These are phyloP conservation scores for Russula sp. DNA, from an alignment of 768 basidiomycete species.

Conservation along the genomic window DNA sequence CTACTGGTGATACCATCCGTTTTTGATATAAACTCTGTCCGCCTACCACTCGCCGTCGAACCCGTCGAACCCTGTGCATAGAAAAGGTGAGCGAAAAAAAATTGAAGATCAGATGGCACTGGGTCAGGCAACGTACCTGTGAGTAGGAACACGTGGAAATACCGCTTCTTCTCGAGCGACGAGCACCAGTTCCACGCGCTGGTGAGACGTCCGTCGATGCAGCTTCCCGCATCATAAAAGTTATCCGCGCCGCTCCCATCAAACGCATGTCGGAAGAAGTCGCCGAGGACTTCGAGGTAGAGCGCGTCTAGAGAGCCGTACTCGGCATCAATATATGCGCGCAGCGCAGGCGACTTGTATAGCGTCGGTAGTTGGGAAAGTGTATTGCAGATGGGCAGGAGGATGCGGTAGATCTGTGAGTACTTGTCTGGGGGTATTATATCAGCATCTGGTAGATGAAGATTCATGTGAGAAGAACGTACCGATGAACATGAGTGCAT, in stretches of 20 bases:
- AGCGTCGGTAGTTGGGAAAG: slow-evolving; percentile 69
- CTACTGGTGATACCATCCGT: slow-evolving; percentile 4
- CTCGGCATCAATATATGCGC: slow-evolving; percentile 76
- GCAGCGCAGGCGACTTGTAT: slow-evolving; percentile 63
- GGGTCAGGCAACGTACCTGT: slow-evolving; percentile 49
- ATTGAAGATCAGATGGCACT: not conserved
- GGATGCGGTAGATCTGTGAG: slow-evolving; percentile 87
- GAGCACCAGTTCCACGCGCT: slow-evolving; percentile 95
- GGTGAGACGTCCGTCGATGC: slow-evolving; percentile 80
- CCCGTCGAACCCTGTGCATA: slow-evolving; percentile 63
- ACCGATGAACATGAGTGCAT: slow-evolving; percentile 84
- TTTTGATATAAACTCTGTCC: not conserved
- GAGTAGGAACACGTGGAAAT: slow-evolving; percentile 74
- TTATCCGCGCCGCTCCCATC: slow-evolving; percentile 91
- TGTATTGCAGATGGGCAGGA: slow-evolving; percentile 82
- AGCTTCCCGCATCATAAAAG: slow-evolving; percentile 84
- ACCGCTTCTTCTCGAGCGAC: slow-evolving; percentile 80
- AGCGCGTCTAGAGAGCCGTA: slow-evolving; percentile 74
- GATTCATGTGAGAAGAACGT: slow-evolving; percentile 5
- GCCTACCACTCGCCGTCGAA: slow-evolving; percentile 81
- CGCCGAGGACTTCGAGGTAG: slow-evolving; percentile 66
- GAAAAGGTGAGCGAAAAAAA: slow-evolving; percentile 7
- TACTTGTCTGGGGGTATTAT: slow-evolving; percentile 59
- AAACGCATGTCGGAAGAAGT: slow-evolving; percentile 87
- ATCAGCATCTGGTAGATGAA: not conserved